Evolutionary conservation across 139 green algal genomes (phyloP).

Genomic region (Micractinium sp.): DNA sequence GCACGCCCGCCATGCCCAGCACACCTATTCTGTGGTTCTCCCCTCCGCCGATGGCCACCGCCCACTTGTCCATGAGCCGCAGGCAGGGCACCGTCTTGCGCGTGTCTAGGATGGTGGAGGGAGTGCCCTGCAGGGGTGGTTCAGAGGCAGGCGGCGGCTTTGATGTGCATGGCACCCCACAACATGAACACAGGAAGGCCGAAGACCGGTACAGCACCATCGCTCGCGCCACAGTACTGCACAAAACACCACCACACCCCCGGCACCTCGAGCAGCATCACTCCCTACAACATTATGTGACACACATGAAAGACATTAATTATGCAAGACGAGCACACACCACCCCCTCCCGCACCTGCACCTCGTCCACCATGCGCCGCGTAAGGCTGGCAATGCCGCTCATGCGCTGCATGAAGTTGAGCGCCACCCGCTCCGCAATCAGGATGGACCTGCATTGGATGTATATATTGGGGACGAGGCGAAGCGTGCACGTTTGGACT

Average conservation of each 20-base stretch:
- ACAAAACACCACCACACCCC: too few relatives aligned
- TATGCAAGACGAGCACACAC: too few relatives aligned
- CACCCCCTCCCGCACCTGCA: constrained; percentile 11
- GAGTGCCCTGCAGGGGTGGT: constrained; percentile 9
- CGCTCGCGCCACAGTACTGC: too few relatives aligned
- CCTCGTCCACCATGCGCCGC: constrained; percentile 68
- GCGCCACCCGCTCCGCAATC: constrained; percentile 91
- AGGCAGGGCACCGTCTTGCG: constrained; percentile 96
- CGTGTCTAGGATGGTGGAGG: constrained; percentile 86
- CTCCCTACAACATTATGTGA: too few relatives aligned
- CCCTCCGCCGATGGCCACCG: constrained; percentile 89
- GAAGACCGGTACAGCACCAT: too few relatives aligned
- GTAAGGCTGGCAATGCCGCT: constrained; percentile 92
- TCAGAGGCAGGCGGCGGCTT: too few relatives aligned
- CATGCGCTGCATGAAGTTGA: constrained; percentile 99
- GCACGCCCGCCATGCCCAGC: background rate
- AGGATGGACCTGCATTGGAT: constrained; percentile 70
- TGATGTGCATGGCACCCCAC: too few relatives aligned
- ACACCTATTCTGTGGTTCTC: constrained; percentile 82
- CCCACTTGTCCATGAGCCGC: constrained; percentile 98
- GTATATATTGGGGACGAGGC: too few relatives aligned
- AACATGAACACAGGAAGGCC: too few relatives aligned
- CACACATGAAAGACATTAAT: too few relatives aligned
- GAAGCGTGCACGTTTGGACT: too few relatives aligned
- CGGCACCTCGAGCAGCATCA: too few relatives aligned